Evolutionary conservation across 345 rosid species (phyloP).

Genomic region (Melastoma malabathricum): DNA sequence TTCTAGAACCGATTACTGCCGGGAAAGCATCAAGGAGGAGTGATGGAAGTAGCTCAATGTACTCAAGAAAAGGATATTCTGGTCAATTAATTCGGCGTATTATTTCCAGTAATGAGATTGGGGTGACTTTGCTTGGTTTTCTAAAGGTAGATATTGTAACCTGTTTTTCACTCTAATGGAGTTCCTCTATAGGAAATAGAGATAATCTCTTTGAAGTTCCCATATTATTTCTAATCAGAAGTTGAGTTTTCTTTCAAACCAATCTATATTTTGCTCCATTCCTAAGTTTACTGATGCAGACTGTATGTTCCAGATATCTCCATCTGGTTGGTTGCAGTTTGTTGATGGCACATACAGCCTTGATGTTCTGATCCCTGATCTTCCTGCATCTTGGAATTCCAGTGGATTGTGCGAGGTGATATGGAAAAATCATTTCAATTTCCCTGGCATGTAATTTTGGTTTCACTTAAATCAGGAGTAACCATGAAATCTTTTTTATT

Average conservation of each 20-base stretch:
- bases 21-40: constrained; percentile 6
- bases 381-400: constrained; percentile 40
- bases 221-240: background rate
- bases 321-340: constrained; percentile 61
- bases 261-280: no score
- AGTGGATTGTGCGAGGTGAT: constrained; percentile 51
- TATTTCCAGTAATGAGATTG: constrained; percentile 38
- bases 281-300: background rate
- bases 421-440: background rate
- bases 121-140: constrained; percentile 50
- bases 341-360: constrained; percentile 62
- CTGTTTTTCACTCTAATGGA: background rate
- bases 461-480: background rate
- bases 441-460: constrained; percentile 4
- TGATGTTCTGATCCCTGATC: constrained; percentile 53
- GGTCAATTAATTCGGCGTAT: constrained; percentile 30
- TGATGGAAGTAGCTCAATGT: constrained; percentile 9
- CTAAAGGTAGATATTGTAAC: constrained; percentile 41
- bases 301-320: constrained; percentile 12
- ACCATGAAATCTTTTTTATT: constrained; percentile 10
- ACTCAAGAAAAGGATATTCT: constrained; percentile 16
- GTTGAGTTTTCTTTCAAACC: background rate
- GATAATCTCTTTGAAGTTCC: no score
- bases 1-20: constrained; percentile 14
- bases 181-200: no score